These are phyloP conservation scores for Candida sithepensis DNA, from an alignment of 805 yeast genomes.

Conservation along the genomic window DNA sequence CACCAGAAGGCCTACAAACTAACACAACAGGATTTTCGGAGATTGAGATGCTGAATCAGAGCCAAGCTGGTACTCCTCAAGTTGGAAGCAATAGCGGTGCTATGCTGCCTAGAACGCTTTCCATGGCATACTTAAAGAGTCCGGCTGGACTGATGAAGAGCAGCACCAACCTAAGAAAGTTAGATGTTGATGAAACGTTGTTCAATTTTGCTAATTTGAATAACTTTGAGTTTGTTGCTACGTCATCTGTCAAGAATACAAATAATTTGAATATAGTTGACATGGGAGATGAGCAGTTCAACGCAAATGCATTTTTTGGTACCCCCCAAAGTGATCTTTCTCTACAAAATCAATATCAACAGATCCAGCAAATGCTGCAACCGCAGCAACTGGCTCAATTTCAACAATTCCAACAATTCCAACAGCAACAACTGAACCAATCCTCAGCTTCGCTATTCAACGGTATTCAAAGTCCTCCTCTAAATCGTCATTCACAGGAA, in stretches of 20 bases:
- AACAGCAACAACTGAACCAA: not conserved
- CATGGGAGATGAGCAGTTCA: not conserved
- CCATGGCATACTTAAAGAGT: slow-evolving; percentile 1
- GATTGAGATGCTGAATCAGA: not conserved
- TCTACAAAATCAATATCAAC: slow-evolving; percentile 1
- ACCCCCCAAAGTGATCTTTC: not conserved
- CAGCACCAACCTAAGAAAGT: slow-evolving; percentile 4
- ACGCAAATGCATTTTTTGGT: not conserved
- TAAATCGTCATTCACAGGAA: not conserved
- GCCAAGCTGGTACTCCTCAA: not conserved
- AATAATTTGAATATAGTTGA: slow-evolving; percentile 6
- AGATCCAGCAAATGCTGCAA: not conserved
- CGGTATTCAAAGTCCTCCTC: not conserved
- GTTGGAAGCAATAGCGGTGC: not conserved
- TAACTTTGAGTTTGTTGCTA: slow-evolving; percentile 16
- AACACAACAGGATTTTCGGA: not conserved
- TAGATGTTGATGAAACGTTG: slow-evolving; percentile 12
- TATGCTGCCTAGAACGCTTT: slow-evolving; percentile 1
- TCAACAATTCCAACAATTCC: slow-evolving; percentile 1
- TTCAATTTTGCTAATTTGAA: slow-evolving; percentile 13
- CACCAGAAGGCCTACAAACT: not conserved
- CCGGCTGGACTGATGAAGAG: slow-evolving; percentile 2
- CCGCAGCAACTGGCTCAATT: not conserved
- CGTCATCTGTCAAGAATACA: slow-evolving; percentile 12
- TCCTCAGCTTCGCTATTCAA: not conserved